Conservation (phyloP, 306 rosid species). For the Ziziphus jujuba region DNA sequence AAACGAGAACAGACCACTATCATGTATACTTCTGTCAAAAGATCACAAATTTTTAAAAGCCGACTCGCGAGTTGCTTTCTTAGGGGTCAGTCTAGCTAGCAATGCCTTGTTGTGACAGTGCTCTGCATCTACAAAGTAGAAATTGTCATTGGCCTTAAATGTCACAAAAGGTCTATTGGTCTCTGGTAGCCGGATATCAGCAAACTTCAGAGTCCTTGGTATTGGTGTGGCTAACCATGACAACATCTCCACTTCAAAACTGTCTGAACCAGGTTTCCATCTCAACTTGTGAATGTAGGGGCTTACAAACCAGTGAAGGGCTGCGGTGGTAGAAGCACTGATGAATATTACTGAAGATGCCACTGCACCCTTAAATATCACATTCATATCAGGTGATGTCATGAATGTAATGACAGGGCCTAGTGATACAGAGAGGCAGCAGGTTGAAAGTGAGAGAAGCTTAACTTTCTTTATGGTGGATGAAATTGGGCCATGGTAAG, state of each 20-base stretch:
- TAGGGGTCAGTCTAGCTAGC: slow-evolving; percentile 69
- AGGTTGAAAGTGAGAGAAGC: slow-evolving; percentile 88
- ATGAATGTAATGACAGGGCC: slow-evolving; percentile 94
- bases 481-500: slow-evolving; percentile 80
- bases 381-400: slow-evolving; percentile 92
- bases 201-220: slow-evolving; percentile 62
- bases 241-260: slow-evolving; percentile 79
- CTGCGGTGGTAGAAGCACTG: slow-evolving; percentile 70
- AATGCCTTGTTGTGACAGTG: slow-evolving; percentile 89
- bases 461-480: slow-evolving; percentile 82
- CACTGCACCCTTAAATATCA: slow-evolving; percentile 87
- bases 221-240: slow-evolving; percentile 66
- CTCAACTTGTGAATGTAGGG: slow-evolving; percentile 79
- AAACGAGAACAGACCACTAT: slow-evolving; percentile 3
- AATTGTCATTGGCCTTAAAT: slow-evolving; percentile 68
- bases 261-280: slow-evolving; percentile 90
- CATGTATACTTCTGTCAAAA: not conserved
- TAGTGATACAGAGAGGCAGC: slow-evolving; percentile 87
- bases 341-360: slow-evolving; percentile 77
- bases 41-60: slow-evolving; percentile 66
- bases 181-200: slow-evolving; percentile 67
- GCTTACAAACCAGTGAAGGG: slow-evolving; percentile 86
- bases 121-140: slow-evolving; percentile 72
- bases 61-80: slow-evolving; percentile 48
- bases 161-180: slow-evolving; percentile 88